These are phyloP conservation scores for Tylopilus sp. DNA, from an alignment of 1,284 basidiomycete genomes.

Conservation along the genomic window DNA sequence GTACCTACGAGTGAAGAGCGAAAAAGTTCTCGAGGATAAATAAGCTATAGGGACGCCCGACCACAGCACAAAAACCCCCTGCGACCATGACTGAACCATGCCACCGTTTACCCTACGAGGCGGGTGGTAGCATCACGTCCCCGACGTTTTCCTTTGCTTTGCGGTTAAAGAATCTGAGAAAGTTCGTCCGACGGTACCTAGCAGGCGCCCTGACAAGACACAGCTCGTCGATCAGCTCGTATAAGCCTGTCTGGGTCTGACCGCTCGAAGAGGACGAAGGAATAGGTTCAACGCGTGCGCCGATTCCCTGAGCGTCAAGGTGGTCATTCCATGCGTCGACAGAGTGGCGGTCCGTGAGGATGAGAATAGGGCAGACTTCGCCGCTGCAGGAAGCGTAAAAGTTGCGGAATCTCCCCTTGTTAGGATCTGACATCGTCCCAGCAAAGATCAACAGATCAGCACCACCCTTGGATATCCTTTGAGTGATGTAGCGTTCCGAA, in stretches of 20 bases:
- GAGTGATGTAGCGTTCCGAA: slow-evolving; percentile 14
- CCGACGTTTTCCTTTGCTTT: slow-evolving; percentile 7
- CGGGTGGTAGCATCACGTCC: background rate
- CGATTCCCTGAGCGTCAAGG: slow-evolving; percentile 15
- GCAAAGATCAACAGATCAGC: slow-evolving; percentile 28
- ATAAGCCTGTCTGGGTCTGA: slow-evolving; percentile 4
- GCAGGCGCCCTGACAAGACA: slow-evolving; percentile 25
- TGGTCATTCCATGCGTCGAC: slow-evolving; percentile 11
- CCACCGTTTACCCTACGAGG: background rate
- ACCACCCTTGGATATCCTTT: slow-evolving; percentile 20
- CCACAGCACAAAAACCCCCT: background rate
- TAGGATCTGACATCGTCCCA: slow-evolving; percentile 13
- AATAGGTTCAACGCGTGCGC: slow-evolving; percentile 17
- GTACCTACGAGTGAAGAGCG: background rate
- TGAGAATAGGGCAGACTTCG: slow-evolving; percentile 27
- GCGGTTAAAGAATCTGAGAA: slow-evolving; percentile 22
- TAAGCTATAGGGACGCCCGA: background rate
- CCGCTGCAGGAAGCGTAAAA: slow-evolving; percentile 23
- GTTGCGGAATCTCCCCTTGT: slow-evolving; percentile 10
- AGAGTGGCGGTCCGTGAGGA: slow-evolving; percentile 20
- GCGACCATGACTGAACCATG: background rate
- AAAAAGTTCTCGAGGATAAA: slow-evolving; percentile 3
- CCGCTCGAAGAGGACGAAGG: background rate
- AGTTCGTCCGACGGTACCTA: slow-evolving; percentile 14
- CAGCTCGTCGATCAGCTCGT: slow-evolving; percentile 19